Base-by-base conservation (phyloP, 2,329 filamentous ascomycete species). In the Fusarium caatingaense region DNA sequence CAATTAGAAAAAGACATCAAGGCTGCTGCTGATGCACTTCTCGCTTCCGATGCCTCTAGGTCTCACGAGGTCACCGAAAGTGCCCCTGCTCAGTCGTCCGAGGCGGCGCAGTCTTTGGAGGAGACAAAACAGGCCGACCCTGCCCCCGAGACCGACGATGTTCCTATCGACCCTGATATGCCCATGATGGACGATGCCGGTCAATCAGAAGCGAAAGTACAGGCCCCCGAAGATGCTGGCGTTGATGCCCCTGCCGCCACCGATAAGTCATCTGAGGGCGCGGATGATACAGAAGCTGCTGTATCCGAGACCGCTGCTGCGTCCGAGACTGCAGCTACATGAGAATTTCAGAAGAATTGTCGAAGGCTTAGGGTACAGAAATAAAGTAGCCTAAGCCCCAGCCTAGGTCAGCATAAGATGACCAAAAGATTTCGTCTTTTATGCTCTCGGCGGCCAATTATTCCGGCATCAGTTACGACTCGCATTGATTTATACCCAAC, bases 401-500 rank as follows among this genome's bases (percentile, higher is more conserved):
- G 25, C 25, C 25, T 9, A 25, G 8, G 27, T 27, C 27, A 27
- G 27, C 27, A 27, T 27, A 27, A 27, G 27, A 27, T 27, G 27
- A 10, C 27, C 27, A 27, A 27, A 27, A 10, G 8, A 27, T 27
- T 27, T 27, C 27, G 27, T 27, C 27, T 11, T 27, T 27, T 27
- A 27, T 27, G 27, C 27, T 27, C 27, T 27, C 27, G 27, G 27
- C 27, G 27, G 27, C 27, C 27, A 27, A 27, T 27, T 27, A 55
- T 57, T 48, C 64, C 61, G 46, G 48, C 73, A 74, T 66, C 64
- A 60, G 53, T 75, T 60, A 74, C 63, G 69, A 71, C 60, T 72
- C 56, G 60, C 64, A 70, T 72, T 71, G 71, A 69, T 74, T 72
- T 77, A 77, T 77, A 77, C 76, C 76, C 61, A 65, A 54, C 53